Percentiles rank a stretch among this genome's conserved stretches.
Conservation (phyloP, 306 rosid species). For the Vachellia pachyceras region DNA sequence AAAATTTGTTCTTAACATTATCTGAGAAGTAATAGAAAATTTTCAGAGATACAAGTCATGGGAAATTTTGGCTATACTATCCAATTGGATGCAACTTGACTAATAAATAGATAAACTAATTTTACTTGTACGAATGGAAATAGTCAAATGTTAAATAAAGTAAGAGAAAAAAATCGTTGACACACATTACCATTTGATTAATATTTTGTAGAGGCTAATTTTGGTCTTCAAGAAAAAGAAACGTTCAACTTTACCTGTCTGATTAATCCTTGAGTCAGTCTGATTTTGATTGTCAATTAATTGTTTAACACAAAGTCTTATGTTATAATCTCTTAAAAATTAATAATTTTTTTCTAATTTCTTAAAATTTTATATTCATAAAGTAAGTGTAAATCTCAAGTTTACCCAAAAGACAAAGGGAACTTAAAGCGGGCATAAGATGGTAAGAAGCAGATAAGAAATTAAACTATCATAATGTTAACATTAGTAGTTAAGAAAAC, state of each 20-base stretch:
- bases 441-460: no score
- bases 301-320: background rate
- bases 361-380: background rate
- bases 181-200: background rate
- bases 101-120: no score
- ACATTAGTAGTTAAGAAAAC: no score
- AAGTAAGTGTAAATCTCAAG: background rate
- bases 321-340: background rate
- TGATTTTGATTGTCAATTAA: background rate
- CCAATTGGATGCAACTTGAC: no score
- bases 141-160: background rate
- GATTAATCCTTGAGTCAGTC: background rate
- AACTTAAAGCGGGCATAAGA: no score
- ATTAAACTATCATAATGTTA: no score
- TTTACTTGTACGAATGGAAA: background rate
- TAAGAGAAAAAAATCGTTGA: background rate
- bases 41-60: background rate
- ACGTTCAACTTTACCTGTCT: background rate
- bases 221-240: background rate
- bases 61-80: background rate
- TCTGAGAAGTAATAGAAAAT: background rate
- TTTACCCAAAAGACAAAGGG: no score
- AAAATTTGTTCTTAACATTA: background rate
- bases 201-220: no score
- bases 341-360: background rate